These are phyloP conservation scores for Penicillium angulare DNA, from an alignment of 495 filamentous ascomycete species.

Conservation along the genomic window DNA sequence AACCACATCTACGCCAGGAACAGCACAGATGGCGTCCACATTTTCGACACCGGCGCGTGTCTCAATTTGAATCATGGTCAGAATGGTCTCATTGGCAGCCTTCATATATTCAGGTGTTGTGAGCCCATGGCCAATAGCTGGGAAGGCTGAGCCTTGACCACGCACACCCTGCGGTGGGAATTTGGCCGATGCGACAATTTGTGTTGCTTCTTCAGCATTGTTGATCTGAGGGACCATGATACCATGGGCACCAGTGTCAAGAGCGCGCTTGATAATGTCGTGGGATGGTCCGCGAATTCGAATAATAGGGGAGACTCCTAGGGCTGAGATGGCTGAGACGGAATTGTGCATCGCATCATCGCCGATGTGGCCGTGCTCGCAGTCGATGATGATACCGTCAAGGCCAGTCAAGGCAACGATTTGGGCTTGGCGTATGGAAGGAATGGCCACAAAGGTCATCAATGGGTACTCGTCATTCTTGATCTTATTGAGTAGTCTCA, in stretches of 20 bases:
- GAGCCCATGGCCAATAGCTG: slow-evolving; percentile 28
- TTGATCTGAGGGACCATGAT: slow-evolving; percentile 42
- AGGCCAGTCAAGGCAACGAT: slow-evolving; percentile 38
- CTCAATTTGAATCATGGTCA: slow-evolving; percentile 35
- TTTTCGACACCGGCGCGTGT: slow-evolving; percentile 29
- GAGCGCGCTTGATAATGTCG: slow-evolving; percentile 70
- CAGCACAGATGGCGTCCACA: slow-evolving; percentile 27
- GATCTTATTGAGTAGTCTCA: slow-evolving; percentile 36
- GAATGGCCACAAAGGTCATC: slow-evolving; percentile 41
- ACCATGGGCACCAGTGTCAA: slow-evolving; percentile 68
- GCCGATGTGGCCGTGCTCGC: slow-evolving; percentile 32
- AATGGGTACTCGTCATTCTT: slow-evolving; percentile 29
- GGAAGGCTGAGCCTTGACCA: slow-evolving; percentile 36
- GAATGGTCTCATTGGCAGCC: slow-evolving; percentile 30
- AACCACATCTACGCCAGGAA: slow-evolving; percentile 30
- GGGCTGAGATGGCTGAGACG: slow-evolving; percentile 66
- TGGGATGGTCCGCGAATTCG: slow-evolving; percentile 64
- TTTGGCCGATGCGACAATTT: slow-evolving; percentile 60
- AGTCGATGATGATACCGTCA: slow-evolving; percentile 34
- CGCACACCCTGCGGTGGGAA: slow-evolving; percentile 63
- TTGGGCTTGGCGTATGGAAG: slow-evolving; percentile 35
- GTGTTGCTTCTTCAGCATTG: slow-evolving; percentile 53
- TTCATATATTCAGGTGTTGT: slow-evolving; percentile 34
- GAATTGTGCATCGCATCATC: slow-evolving; percentile 83
- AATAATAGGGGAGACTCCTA: slow-evolving; percentile 64